Evolutionary conservation across 441 rosid genomes (phyloP), one percentile per base, ranked within the genome.

Genomic region (Jatropha multifida): DNA sequence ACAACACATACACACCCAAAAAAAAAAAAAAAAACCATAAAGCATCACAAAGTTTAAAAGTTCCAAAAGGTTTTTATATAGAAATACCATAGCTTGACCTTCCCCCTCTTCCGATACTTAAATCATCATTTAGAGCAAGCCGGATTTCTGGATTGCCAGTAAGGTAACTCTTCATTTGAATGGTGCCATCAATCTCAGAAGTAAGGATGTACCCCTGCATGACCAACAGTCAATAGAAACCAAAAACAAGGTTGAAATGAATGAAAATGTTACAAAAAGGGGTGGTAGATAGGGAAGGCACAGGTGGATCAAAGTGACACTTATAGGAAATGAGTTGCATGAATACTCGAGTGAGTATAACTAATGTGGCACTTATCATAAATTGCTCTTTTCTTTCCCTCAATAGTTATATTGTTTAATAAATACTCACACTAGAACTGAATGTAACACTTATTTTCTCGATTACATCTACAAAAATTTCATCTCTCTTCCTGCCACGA

Each of bases 111-210:
- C 89, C 88, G 81, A 92, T 87, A 81, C 80, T 83, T 83, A 94
- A 77, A 69, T 94, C 96, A 66, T 92, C 94, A 76, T 90, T 94
- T 71, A 92, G 92, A 64, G 94, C 98, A 70, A 94, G 78, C 54
- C 94, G 88, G 56, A 92, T 92, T 87, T 94, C 97, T 10, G 95
- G 95, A 79, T 89, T 90, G 65, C 97, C 96, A 68, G 89, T 79
- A 63, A 92, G 92, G 81, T 90, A 92, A 78, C 97, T 94, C 87
- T 94, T 92, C 97, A 92, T 90, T 88, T 94, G 96, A 78, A 94
- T 94, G 78, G 94, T 94, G 74, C 98, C 97, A 85, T 92, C 97
- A 67, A 94, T 92, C 83, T 94, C 97, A 65, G 98, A 92, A 69
- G 98, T 90, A 77, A 92, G 86, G 79, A 94, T 90, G 73, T 90